Base-by-base conservation (phyloP, 2,329 filamentous ascomycete genomes). In the Parasarocladium wereldwijsianum region DNA sequence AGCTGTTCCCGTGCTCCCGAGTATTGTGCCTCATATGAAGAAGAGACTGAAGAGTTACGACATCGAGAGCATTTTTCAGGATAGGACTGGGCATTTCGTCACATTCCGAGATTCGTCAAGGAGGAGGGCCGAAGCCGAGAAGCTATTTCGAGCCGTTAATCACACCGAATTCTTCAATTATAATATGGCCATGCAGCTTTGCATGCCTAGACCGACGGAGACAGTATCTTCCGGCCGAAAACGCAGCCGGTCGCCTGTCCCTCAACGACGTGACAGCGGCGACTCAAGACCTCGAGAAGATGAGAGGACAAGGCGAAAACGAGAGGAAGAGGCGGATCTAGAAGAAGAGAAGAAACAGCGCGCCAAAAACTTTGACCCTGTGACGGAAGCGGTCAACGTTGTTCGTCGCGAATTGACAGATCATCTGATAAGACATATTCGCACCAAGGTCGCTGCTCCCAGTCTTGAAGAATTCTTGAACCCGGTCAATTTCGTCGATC, bases 101-200 rank as follows among this genome's bases (percentile, higher is more conserved):
- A 63, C 85, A n/a, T 98, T 98, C 45, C 72, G 81, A 29, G 78
- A 87, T 43, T 82, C 74, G 2, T 68, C 70, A 32, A 62, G 66
- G 7, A 87, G 87, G 3, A 76, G 85, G 43, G 64, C 76, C 32
- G 85, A 94, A 52, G 77, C 84, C 1, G 76, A 82, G 40, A 68
- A 80, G 37, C 94, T 86, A 48, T 86, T 73, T 50, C 66, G 71
- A 32, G 69, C 76, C 30, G 85, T 81, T 40, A 76, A 94, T 48
- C 77, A 80, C 49, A 77, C 78, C 24, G 70, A 80, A 5, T 71
- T 98, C 38, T 98, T 98, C 58, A 94, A 80, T 2, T 96, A 96
- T 36, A 61, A 58, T 36, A 87, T 98, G 80, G 70, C 74, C 25
- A 93, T 98, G 84, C 79, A 87, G 47, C 75, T 84, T 33, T 78